Base-by-base conservation (phyloP, 176 grass and related monocot species). In the Stipa capillata region DNA sequence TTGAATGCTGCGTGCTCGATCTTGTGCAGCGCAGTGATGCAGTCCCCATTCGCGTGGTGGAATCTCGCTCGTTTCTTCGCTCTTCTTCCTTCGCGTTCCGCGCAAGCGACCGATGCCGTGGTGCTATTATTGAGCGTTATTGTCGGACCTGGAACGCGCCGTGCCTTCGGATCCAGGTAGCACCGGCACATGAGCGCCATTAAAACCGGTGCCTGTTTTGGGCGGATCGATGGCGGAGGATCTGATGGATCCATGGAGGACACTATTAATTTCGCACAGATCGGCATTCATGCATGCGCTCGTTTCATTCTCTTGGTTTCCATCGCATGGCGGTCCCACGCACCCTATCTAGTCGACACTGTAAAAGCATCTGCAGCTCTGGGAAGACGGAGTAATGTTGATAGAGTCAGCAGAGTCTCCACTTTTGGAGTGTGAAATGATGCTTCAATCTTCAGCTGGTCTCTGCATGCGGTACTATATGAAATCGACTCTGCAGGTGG, bases 1-100 rank as follows among this genome's bases (percentile, higher is more conserved):
- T 44, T 69, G 61, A 81, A 86, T 76, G 78, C 73, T 13, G 7
- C 42, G 75, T 14, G 68, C 5, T 3, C n/a, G n/a, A n/a, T n/a
- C 54, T 60, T 7, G n/a, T n/a, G n/a, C n/a, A n/a, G n/a, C n/a
- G n/a, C n/a, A n/a, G n/a, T n/a, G n/a, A 7, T 11, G n/a, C 36
- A 7, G 56, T 56, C 73, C 18, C 74, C 54, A 20, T 58, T 15
- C 16, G 27, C 18, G 4, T 31, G n/a, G n/a, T 33, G 4, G 12
- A 47, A 84, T 76, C 61, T 57, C 25, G n/a, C 60, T n/a, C 16
- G 17, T 37, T 82, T n/a, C n/a, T n/a, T 28, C 10, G 29, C 67
- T 23, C 20, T 60, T 4, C 25, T 14, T 32, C 1, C 12, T n/a
- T 58, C 23, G 1, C 41, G 0, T n/a, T 31, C n/a, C 4, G n/a